Evolutionary conservation across 148 eudicot species (phyloP), one percentile per base, ranked within the genome.

Genomic region (Vaccinium myrtillus): DNA sequence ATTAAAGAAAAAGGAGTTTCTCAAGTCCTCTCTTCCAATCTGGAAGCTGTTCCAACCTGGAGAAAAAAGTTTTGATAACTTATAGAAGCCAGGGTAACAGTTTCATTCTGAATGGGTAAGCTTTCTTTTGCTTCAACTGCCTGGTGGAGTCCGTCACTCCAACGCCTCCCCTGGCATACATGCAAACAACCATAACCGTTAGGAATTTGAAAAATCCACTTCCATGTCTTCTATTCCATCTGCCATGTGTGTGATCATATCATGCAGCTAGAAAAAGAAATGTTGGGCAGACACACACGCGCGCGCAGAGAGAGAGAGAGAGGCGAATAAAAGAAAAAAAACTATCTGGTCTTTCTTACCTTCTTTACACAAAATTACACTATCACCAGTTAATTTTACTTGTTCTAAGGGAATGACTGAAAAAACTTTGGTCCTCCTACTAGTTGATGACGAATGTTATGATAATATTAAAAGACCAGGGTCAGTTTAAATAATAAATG

Each of bases 91-190:
- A 97, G 82, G 86, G 99, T 97, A 85, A 97, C 90, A 56, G 99
- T 97, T 88, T 97, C 99, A 83, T 95, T 97, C 86, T 97, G 99
- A 86, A 97, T 94, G 80, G 99, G 98, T 83, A 95, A 83, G 82
- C 96, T 92, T 90, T 97, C 99, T 91, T 97, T 97, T 83, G 99
- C 99, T 91, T 97, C 99, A 83, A 97, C 99, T 75, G 99, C 99
- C 92, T 97, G 99, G 88, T 97, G 99, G 89, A 97, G 99, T 59
- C 99, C 99, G 85, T 97, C 99, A 89, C 99, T 97, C 99, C 99
- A 97, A 73, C 99, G 98, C 86, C 99, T 94, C 86, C 99, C 99
- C 99, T 97, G 63, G 69, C 83, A 83, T 16, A 81, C 67, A 79
- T 75, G 12, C 51, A 83, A 86, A 56, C 56, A 56, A 77, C 58